phyloP scores from a whole-genome alignment of 1,284 basidiomycete genomes.

The Xerocomus amazonicus region DNA sequence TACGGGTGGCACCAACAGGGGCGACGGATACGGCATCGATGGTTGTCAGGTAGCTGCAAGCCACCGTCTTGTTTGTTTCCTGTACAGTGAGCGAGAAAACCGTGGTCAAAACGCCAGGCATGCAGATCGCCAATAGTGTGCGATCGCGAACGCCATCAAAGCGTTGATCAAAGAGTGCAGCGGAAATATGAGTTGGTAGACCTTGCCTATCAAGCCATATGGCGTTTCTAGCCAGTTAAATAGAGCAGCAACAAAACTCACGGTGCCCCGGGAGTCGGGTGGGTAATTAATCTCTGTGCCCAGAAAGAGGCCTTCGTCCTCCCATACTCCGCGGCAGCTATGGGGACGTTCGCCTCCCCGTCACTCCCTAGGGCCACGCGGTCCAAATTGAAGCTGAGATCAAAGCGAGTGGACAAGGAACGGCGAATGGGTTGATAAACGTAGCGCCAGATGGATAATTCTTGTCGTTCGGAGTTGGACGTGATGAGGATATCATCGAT shows the following conservation, averaged over 20 bases:
- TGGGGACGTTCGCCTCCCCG: conserved; percentile 38
- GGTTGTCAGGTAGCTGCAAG: conserved; percentile 39
- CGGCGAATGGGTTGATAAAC: conserved; percentile 45
- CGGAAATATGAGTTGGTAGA: conserved; percentile 40
- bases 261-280: conserved; percentile 49
- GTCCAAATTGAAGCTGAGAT: conserved; percentile 60
- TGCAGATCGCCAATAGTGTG: conserved; percentile 55
- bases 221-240: conserved; percentile 3
- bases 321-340: conserved; percentile 48
- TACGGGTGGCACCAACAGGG: conserved; percentile 61
- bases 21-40: conserved; percentile 51
- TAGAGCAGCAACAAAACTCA: conserved; percentile 37
- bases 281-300: conserved; percentile 57
- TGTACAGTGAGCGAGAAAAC: conserved; percentile 47
- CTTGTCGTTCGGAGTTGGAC: conserved; percentile 47
- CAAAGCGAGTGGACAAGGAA: conserved; percentile 50
- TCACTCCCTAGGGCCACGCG: conserved; percentile 53
- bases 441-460: conserved; percentile 69
- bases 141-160: conserved; percentile 52
- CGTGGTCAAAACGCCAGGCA: conserved; percentile 47
- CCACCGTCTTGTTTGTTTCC: conserved; percentile 36
- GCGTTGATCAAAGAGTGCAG: conserved; percentile 62
- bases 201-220: conserved; percentile 12
- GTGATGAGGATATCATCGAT: conserved; percentile 55
- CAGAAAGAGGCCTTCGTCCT: conserved; percentile 68